Base-by-base conservation (phyloP, 1,284 basidiomycete genomes). In the Heterobasidion parviporum region DNA sequence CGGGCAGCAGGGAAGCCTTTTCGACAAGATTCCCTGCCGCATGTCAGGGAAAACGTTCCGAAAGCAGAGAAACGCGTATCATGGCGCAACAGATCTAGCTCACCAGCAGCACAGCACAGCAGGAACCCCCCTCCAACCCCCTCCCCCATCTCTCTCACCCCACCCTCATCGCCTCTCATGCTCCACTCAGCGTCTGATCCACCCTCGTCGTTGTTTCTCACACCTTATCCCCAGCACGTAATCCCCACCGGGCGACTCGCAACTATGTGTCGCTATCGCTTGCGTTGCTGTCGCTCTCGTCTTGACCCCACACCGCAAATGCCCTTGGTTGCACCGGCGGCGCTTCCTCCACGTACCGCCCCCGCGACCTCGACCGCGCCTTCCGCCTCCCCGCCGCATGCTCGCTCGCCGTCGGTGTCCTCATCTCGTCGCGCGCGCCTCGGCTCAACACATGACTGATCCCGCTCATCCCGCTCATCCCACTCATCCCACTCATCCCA, bases 251-350 rank as follows among this genome's bases (percentile, higher is more conserved):
- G 10, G 12, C 50, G 7, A 51, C 32, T 18, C 38, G 35, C 44
- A 18, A 45, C 58, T 34, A 59, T n/a, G 62, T 58, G 59, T 89
- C 87, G 58, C 77, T 84, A 63, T 89, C 87, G 60, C 87, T 90
- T 16, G 87, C 77, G 63, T 84, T 85, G 64, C 87, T 89, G 63
- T 93, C 92, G 56, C 88, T 92, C 68, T 94, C 92, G 66, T 94
- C 92, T 51, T 89, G 85, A 1, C 89, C 90, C 82, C 83, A 89
- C 16, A 89, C 89, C 54, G 87, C 85, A 63, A 92, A 90, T 43
- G 88, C 87, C 33, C 75, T 78, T 45, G 77, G 74, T 50, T 74
- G 72, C 51, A 52, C 46, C 3, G 45, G 9, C 41, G 47, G 46
- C 8, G 46, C 47, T 8, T 26, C 44, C 36, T 53, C 57, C 18